Evolutionary conservation across 441 rosid genomes (phyloP).

Genomic region (Brassica balearica): DNA sequence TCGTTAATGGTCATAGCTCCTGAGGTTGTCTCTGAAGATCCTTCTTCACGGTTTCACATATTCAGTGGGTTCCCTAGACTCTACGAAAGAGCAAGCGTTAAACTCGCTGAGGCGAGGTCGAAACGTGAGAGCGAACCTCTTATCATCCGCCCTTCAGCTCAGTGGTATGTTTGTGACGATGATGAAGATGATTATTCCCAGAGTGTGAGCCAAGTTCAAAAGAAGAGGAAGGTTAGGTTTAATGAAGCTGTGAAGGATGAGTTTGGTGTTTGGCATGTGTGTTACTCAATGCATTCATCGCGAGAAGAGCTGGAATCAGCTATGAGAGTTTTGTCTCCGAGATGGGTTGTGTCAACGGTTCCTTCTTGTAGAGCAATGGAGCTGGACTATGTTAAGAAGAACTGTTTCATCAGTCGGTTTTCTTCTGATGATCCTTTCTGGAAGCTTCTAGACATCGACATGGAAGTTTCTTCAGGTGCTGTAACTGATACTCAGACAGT

Average conservation of each 20-base stretch:
- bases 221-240: conserved; percentile 54
- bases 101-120: conserved; percentile 67
- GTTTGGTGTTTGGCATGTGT: conserved; percentile 87
- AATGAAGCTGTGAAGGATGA: conserved; percentile 76
- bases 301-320: conserved; percentile 81
- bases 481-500: conserved; percentile 31
- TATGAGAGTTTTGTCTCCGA: conserved; percentile 70
- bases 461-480: conserved; percentile 46
- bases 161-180: conserved; percentile 82
- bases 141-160: conserved; percentile 83
- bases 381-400: conserved; percentile 67
- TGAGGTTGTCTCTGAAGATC: conserved; percentile 67
- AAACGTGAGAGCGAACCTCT: conserved; percentile 70
- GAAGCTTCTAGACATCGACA: conserved; percentile 72
- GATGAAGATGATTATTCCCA: conserved; percentile 45
- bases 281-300: conserved; percentile 90
- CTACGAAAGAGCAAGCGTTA: conserved; percentile 67
- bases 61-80: conserved; percentile 78
- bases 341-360: conserved; percentile 83
- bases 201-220: conserved; percentile 35
- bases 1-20: conserved; percentile 60
- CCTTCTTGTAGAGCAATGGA: conserved; percentile 82
- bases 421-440: conserved; percentile 65
- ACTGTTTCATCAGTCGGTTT: conserved; percentile 54
- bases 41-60: conserved; percentile 70